These are phyloP conservation scores for Monosporozyma aerobia DNA, from an alignment of 805 yeast species.

Conservation along the genomic window DNA sequence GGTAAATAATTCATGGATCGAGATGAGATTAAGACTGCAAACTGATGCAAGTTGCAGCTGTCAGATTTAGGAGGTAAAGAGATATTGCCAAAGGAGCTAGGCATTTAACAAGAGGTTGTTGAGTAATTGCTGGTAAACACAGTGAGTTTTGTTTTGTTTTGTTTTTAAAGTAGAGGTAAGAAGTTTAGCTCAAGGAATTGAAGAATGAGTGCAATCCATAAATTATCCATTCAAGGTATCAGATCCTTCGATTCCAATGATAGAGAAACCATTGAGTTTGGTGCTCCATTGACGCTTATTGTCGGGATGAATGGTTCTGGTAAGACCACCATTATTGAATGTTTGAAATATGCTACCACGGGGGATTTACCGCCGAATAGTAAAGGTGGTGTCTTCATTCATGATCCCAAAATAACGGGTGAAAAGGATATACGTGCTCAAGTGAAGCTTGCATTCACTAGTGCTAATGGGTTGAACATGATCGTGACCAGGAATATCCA, in stretches of 20 bases:
- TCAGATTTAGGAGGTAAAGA: neutral
- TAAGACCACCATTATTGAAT: constrained; percentile 91
- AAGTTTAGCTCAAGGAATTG: neutral
- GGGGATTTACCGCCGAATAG: constrained; percentile 94
- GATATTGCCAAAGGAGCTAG: neutral
- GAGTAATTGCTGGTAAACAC: neutral
- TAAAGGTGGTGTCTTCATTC: constrained; percentile 91
- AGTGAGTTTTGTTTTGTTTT: neutral
- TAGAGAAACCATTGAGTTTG: constrained; percentile 80
- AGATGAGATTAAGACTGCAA: neutral
- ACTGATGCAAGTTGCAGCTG: neutral
- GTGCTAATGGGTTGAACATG: constrained; percentile 67
- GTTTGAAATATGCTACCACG: constrained; percentile 87
- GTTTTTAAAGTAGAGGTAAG: neutral
- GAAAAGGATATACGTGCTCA: constrained; percentile 79
- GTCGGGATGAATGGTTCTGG: constrained; percentile 97
- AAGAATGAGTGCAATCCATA: constrained; percentile 37
- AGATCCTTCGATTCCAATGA: constrained; percentile 84
- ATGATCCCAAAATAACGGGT: constrained; percentile 78
- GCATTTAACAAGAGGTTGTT: neutral
- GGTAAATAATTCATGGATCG: neutral
- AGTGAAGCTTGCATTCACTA: constrained; percentile 75
- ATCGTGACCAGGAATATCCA: constrained; percentile 81
- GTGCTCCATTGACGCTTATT: constrained; percentile 81
- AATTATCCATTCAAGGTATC: constrained; percentile 75